phyloP scores from a whole-genome alignment of 352 stramenopile genomes.

The Elongisporangium anandrum region DNA sequence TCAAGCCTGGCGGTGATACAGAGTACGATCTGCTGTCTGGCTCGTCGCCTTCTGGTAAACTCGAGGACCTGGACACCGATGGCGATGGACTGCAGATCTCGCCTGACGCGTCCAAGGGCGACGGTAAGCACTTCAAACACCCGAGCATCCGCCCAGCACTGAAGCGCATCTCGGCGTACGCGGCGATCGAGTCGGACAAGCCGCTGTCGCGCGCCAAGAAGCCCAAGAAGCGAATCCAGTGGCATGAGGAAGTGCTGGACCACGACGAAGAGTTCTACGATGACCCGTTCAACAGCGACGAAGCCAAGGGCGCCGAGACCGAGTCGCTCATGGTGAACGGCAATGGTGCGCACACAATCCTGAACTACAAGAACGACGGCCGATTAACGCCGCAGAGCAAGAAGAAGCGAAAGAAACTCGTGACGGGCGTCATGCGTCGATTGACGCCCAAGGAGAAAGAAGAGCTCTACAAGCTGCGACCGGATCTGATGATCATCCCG shows the following conservation, averaged over 20 bases:
- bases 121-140: constrained; percentile 56
- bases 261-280: constrained; percentile 76
- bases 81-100: constrained; percentile 82
- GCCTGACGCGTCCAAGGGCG: constrained; percentile 48
- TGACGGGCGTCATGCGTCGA: constrained; percentile 71
- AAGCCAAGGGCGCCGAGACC: constrained; percentile 36
- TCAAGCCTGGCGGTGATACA: constrained; percentile 36
- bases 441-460: constrained; percentile 81
- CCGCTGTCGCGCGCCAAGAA: constrained; percentile 22
- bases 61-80: constrained; percentile 76
- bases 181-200: constrained; percentile 42
- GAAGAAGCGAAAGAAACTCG: constrained; percentile 82
- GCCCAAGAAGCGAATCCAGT: constrained; percentile 50
- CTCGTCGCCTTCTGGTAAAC: constrained; percentile 34
- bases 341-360: constrained; percentile 34
- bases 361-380: constrained; percentile 56
- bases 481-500: constrained; percentile 83
- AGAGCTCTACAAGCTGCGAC: constrained; percentile 74
- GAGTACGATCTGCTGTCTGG: constrained; percentile 78
- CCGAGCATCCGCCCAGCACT: constrained; percentile 51
- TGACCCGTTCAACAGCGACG: constrained; percentile 19
- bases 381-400: constrained; percentile 58
- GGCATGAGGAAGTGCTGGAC: constrained; percentile 76
- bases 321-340: constrained; percentile 50
- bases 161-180: constrained; percentile 79